A percentile compares a stretch with the other conserved stretches of the same genome.
These are phyloP conservation scores for Penicillium sp. DNA, from an alignment of 2,329 filamentous ascomycete species.

Conservation along the genomic window DNA sequence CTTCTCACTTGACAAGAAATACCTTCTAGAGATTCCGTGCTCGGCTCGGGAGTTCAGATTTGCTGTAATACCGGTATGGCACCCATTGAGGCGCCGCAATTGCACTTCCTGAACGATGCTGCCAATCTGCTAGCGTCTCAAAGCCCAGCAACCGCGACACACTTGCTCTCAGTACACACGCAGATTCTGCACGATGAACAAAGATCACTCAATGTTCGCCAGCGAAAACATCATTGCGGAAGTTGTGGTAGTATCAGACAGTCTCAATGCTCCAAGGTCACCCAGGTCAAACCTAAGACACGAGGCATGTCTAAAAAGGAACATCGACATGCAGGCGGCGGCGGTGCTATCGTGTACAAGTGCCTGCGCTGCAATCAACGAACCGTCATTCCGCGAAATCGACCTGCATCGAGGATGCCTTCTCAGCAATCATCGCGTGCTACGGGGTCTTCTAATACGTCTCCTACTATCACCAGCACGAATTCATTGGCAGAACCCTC, in stretches of 20 bases:
- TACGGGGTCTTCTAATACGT: slow-evolving; percentile 6
- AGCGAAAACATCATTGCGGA: slow-evolving; percentile 32
- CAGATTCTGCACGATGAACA: slow-evolving; percentile 30
- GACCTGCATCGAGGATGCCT: slow-evolving; percentile 10
- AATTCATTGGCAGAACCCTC: slow-evolving; percentile 9
- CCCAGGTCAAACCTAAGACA: slow-evolving; percentile 19
- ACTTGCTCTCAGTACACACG: slow-evolving; percentile 37
- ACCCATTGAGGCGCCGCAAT: slow-evolving; percentile 18
- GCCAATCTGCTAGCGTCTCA: slow-evolving; percentile 26
- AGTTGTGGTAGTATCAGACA: slow-evolving; percentile 37
- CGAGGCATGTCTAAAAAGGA: slow-evolving; percentile 4
- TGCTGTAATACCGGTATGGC: slow-evolving; percentile 11
- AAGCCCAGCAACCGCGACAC: slow-evolving; percentile 38
- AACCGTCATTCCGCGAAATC: slow-evolving; percentile 23
- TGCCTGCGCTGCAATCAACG: slow-evolving; percentile 35
- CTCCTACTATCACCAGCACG: slow-evolving; percentile 1
- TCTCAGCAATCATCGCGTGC: slow-evolving; percentile 9
- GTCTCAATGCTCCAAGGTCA: slow-evolving; percentile 25
- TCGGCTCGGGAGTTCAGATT: too few relatives aligned
- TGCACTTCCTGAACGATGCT: slow-evolving; percentile 36
- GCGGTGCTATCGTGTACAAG: slow-evolving; percentile 29
- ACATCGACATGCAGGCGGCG: slow-evolving; percentile 12
- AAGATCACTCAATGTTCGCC: slow-evolving; percentile 27
- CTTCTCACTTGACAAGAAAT: not conserved
- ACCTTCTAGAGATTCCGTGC: not conserved